Conservation (phyloP, 2,329 filamentous ascomycete species). For the Aspergillus sp. region DNA sequence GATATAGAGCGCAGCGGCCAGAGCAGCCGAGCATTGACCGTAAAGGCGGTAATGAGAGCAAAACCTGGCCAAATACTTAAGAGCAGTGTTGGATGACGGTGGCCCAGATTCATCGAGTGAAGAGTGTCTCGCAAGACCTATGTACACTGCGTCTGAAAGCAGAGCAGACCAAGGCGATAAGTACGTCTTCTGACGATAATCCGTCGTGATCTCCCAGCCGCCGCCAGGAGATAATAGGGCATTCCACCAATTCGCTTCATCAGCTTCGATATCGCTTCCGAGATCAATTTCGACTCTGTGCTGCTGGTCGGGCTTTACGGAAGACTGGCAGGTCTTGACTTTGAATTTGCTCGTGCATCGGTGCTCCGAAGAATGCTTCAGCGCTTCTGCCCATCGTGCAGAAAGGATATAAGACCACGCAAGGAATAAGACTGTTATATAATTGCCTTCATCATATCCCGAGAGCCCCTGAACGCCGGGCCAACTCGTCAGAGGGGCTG, state of each 20-base stretch:
- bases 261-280: conserved; percentile 6
- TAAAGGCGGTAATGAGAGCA: conserved; percentile 13
- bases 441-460: conserved; percentile 14
- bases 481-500: conserved; percentile 11
- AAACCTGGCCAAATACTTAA: conserved; percentile 15
- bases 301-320: conserved; percentile 1
- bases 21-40: conserved; percentile 15
- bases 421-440: conserved; percentile 14
- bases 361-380: conserved; percentile 11
- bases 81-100: conserved; percentile 9
- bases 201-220: conserved; percentile 10
- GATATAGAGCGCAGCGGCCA: conserved; percentile 14
- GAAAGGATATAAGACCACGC: conserved; percentile 20
- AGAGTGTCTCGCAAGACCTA: conserved; percentile 1
- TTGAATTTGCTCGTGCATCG: conserved; percentile 7
- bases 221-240: conserved; percentile 6
- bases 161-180: conserved; percentile 15
- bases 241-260: conserved; percentile 12
- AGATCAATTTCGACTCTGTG: conserved; percentile 7
- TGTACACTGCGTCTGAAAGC: conserved; percentile 2
- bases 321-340: background rate
- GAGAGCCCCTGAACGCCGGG: conserved; percentile 12
- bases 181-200: conserved; percentile 11
- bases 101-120: background rate
- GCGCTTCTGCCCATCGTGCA: conserved; percentile 16